Percentiles rank a stretch among this genome's conserved stretches.
These are phyloP conservation scores for Globisporangium middletonii DNA, from an alignment of 352 stramenopile species.

Conservation along the genomic window DNA sequence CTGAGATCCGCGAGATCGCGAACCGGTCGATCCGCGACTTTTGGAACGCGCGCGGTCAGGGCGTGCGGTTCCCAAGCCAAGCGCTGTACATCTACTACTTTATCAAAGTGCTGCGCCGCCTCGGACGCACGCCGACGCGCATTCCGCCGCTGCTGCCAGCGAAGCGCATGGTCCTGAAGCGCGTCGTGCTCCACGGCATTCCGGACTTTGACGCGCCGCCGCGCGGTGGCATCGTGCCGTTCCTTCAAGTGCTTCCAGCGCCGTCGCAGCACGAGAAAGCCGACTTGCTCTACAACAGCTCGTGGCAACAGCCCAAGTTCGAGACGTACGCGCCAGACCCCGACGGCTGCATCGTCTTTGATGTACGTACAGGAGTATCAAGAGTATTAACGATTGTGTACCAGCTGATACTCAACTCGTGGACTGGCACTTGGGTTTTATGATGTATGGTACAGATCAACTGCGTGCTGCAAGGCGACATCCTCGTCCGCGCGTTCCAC, in stretches of 20 bases:
- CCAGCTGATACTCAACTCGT: too few species aligned
- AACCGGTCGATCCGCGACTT: slow-evolving; percentile 73
- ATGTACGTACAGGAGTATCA: slow-evolving; percentile 19
- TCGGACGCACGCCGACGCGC: slow-evolving; percentile 39
- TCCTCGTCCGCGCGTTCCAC: slow-evolving; percentile 68
- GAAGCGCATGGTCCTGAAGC: slow-evolving; percentile 52
- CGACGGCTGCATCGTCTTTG: slow-evolving; percentile 45
- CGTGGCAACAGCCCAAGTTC: slow-evolving; percentile 59
- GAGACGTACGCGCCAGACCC: slow-evolving; percentile 52
- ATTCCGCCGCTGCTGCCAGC: slow-evolving; percentile 49
- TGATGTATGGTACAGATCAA: slow-evolving; percentile 34
- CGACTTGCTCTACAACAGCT: slow-evolving; percentile 62
- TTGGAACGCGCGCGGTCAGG: slow-evolving; percentile 68
- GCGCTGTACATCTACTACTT: slow-evolving; percentile 88
- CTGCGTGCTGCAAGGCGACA: slow-evolving; percentile 64
- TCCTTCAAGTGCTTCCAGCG: slow-evolving; percentile 58
- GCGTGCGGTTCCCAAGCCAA: slow-evolving; percentile 78
- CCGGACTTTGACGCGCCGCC: slow-evolving; percentile 69
- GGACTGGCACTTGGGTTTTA: too few species aligned
- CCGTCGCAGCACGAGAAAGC: slow-evolving; percentile 53
- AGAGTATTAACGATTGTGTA: too few species aligned
- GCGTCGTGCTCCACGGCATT: slow-evolving; percentile 64
- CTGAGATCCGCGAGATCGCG: slow-evolving; percentile 53
- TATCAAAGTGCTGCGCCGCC: slow-evolving; percentile 51
- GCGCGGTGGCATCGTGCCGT: slow-evolving; percentile 49